Conservation (phyloP, 2,329 filamentous ascomycete genomes). For the Hypoxylon rubiginosum region DNA sequence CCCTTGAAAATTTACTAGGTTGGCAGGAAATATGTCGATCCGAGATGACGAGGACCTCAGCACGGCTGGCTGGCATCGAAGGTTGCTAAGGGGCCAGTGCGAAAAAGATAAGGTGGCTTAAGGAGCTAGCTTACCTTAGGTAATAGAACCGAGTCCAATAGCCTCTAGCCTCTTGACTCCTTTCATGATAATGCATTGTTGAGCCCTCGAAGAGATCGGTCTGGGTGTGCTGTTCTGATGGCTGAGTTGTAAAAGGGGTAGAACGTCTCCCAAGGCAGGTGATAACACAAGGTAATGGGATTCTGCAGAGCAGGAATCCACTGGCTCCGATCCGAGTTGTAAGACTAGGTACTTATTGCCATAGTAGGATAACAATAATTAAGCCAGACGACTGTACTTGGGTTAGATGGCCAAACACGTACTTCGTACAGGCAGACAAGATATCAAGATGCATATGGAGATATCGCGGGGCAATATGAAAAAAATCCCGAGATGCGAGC, state of each 20-base stretch:
- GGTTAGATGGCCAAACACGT: too few relatives aligned
- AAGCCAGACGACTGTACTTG: too few relatives aligned
- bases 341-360: too few relatives aligned
- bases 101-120: background rate
- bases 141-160: background rate
- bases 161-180: background rate
- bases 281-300: background rate
- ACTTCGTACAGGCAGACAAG: too few relatives aligned
- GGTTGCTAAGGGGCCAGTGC: constrained; percentile 1
- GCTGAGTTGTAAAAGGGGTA: background rate
- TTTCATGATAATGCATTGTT: background rate
- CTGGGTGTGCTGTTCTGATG: background rate
- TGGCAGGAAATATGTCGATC: constrained; percentile 48
- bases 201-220: background rate
- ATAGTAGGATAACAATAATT: too few relatives aligned
- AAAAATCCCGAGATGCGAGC: too few relatives aligned
- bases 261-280: background rate
- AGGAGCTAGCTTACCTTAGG: background rate
- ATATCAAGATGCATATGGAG: background rate
- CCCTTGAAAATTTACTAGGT: constrained; percentile 26
- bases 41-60: constrained; percentile 48
- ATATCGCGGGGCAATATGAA: background rate
- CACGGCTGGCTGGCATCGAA: constrained; percentile 12
- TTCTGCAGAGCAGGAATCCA: background rate
- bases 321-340: too few relatives aligned